phyloP scores from a whole-genome alignment of 768 basidiomycete genomes.

The Phlebiopsis flavidoalba region DNA sequence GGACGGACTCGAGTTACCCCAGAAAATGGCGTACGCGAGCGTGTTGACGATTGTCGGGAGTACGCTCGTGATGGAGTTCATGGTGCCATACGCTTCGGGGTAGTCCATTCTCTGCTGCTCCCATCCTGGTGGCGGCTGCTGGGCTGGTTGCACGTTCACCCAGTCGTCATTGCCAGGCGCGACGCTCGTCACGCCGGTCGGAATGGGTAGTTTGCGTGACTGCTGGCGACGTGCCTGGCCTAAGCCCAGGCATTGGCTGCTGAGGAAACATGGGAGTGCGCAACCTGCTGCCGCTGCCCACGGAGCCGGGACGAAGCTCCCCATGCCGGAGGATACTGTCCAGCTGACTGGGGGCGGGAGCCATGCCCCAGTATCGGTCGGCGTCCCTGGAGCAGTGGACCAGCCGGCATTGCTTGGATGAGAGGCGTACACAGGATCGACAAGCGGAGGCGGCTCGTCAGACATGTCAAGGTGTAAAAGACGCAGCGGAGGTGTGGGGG shows the following conservation, averaged over 20 bases:
- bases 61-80: slow-evolving; percentile 4
- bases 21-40: slow-evolving; percentile 13
- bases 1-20: slow-evolving; percentile 16
- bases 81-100: not conserved
- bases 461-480: not conserved
- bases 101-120: not conserved
- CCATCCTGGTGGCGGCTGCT: not conserved
- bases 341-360: not conserved
- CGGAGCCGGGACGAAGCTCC: not conserved
- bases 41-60: slow-evolving; percentile 5
- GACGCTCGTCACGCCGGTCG: not conserved
- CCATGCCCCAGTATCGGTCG: not conserved
- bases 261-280: slow-evolving; percentile 6
- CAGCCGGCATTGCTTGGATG: not conserved
- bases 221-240: slow-evolving; percentile 1
- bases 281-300: not conserved
- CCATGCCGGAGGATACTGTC: not conserved
- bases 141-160: slow-evolving; percentile 1
- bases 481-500: not conserved
- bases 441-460: slow-evolving; percentile 10
- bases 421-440: not conserved
- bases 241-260: slow-evolving; percentile 2
- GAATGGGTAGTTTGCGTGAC: not conserved
- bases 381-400: not conserved
- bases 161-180: slow-evolving; percentile 6